Evolutionary conservation across 139 green algal genomes (phyloP), one percentile per base, ranked within the genome.

Genomic region (Edaphochlamys debaryana): DNA sequence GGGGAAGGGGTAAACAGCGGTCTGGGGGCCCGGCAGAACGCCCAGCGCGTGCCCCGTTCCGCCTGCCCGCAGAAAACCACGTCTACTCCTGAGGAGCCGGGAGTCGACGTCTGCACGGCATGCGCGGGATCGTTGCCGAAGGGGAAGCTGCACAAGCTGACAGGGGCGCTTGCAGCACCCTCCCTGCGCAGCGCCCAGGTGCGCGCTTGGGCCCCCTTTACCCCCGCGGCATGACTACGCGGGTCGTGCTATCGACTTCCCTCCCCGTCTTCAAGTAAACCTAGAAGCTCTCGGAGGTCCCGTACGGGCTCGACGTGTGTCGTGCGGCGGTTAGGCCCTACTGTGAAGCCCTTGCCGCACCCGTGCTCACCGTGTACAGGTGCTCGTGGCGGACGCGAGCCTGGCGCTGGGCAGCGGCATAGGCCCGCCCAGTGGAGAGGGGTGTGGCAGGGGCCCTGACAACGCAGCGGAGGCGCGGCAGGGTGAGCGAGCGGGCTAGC

Each of bases 91-190:
- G 32, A 73, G 32, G n/a, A 73, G 63, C 63, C 37, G 20, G 76
- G 76, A 37, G 25, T 82, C 2, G 60, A 82, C 41, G 76, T 82
- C 29, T 82, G 76, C 32, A 48, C 76, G 34, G 62, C 63, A 7
- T 82, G 76, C 69, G 63, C 76, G 5, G n/a, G 42, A 41, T 66
- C 76, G 2, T 30, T 82, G 25, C 63, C 76, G 1, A 82, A 82
- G 22, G 30, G 63, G 32, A 82, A 74, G 42, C 63, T 82, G 11
- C 76, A 82, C 34, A 82, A 73, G 75, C 22, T 72, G n/a, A 20
- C 45, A 1, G 76, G 63, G 19, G 25, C 76, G 0, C 64, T 82
- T 11, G 63, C 76, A 4, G 63, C 76, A 7, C 76, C 76, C 0
- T 30, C 76, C 8, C 63, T 73, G 1, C 76, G 50, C 40, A 29